Percentiles rank a stretch among this genome's conserved stretches.
phyloP scores from a whole-genome alignment of 23 red algal species.

The Cyanidioschyzon merolae region DNA sequence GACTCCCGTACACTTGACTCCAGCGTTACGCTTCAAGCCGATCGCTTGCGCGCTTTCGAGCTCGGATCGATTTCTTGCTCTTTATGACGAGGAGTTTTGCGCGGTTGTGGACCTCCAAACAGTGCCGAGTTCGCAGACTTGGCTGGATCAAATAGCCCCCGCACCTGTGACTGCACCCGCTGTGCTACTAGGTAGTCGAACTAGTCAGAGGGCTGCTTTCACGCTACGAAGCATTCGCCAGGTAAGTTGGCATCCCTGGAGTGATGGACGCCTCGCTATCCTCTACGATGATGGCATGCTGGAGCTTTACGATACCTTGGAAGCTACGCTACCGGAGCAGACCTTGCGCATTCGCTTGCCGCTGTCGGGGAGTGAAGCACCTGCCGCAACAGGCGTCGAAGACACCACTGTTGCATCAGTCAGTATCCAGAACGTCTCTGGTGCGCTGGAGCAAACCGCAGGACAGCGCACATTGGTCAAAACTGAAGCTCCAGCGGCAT shows the following conservation, averaged over 20 bases:
- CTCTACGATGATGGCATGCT: not conserved
- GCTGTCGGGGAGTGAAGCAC: not conserved
- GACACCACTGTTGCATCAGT: not conserved
- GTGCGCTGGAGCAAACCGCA: not conserved
- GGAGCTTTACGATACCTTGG: not conserved
- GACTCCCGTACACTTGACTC: not conserved
- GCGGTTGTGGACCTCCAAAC: not conserved
- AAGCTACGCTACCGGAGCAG: not conserved
- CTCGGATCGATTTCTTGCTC: not conserved
- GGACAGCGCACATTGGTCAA: not conserved
- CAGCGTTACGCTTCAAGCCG: not conserved
- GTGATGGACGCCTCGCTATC: not conserved
- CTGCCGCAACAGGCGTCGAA: not conserved
- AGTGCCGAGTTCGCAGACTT: not conserved
- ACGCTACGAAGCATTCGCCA: not conserved
- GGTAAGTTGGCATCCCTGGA: slow-evolving; percentile 11
- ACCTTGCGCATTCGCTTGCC: not conserved
- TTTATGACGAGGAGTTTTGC: not conserved
- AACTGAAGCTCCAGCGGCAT: not conserved
- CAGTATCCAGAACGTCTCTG: not conserved
- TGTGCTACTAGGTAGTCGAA: not conserved
- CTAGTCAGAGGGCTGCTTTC: not conserved
- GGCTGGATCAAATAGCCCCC: not conserved
- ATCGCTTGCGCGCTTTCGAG: not conserved
- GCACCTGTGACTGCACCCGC: not conserved